Conservation (phyloP, 805 yeast genomes). For the Kodamaea nitidulidarum region DNA sequence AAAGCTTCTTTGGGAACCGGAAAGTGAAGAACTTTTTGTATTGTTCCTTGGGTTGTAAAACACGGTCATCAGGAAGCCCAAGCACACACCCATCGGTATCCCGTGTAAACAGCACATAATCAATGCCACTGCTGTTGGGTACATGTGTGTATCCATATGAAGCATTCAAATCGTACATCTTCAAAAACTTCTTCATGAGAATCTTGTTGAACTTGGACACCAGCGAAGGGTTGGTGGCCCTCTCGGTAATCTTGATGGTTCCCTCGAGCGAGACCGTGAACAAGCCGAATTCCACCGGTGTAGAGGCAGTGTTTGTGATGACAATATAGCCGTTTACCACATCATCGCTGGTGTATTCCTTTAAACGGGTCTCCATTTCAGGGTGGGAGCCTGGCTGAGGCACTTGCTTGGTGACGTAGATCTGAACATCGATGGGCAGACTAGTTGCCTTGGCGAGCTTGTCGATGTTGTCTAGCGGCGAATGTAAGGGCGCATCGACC, state of each 20-base stretch:
- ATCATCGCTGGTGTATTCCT: slow-evolving; percentile 41
- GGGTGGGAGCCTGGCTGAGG: slow-evolving; percentile 38
- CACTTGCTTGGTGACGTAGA: slow-evolving; percentile 50
- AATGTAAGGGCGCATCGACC: slow-evolving; percentile 32
- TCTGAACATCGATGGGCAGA: slow-evolving; percentile 47
- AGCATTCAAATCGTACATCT: slow-evolving; percentile 60
- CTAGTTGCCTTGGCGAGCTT: slow-evolving; percentile 38
- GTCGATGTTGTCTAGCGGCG: slow-evolving; percentile 50
- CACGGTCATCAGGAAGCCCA: slow-evolving; percentile 48
- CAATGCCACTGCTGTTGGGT: slow-evolving; percentile 49
- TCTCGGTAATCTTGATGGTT: slow-evolving; percentile 33
- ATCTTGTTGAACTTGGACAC: slow-evolving; percentile 24
- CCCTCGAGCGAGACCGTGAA: slow-evolving; percentile 33
- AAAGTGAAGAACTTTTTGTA: slow-evolving; percentile 59
- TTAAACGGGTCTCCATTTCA: slow-evolving; percentile 43
- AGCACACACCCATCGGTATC: slow-evolving; percentile 48
- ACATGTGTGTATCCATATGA: slow-evolving; percentile 47
- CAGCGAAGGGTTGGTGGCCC: slow-evolving; percentile 12
- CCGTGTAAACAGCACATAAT: slow-evolving; percentile 38
- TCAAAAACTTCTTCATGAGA: slow-evolving; percentile 47
- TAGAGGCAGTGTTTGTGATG: slow-evolving; percentile 44
- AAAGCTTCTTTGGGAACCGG: slow-evolving; percentile 49
- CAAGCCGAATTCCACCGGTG: slow-evolving; percentile 41
- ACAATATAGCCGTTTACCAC: slow-evolving; percentile 43
- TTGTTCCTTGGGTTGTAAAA: slow-evolving; percentile 44